Evolutionary conservation across 1,139 yeast genomes (phyloP).

Genomic region (Sugiyamaella grinbergsii): DNA sequence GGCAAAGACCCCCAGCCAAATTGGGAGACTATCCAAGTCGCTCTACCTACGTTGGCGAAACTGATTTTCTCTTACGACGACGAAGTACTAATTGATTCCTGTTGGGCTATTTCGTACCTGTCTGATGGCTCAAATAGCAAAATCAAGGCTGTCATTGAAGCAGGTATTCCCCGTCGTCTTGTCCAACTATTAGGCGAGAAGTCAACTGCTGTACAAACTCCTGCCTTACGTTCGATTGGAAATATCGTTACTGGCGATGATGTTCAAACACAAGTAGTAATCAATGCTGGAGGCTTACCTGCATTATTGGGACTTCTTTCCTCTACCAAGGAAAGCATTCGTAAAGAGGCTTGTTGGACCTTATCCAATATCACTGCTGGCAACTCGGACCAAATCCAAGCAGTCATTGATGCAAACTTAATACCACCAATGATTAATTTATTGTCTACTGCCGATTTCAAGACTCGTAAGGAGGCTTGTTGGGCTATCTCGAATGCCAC

Average conservation of each 20-base stretch:
- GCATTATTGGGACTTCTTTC: constrained; percentile 79
- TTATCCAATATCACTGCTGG: constrained; percentile 98
- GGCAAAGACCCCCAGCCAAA: constrained; percentile 97
- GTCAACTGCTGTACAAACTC: constrained; percentile 88
- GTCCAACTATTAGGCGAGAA: constrained; percentile 87
- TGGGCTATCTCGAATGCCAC: constrained; percentile 99
- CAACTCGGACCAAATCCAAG: constrained; percentile 91
- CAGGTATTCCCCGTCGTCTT: constrained; percentile 89
- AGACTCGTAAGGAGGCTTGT: constrained; percentile 97
- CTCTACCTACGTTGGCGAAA: constrained; percentile 90
- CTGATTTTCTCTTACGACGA: constrained; percentile 86
- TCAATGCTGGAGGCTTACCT: constrained; percentile 87
- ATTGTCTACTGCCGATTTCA: constrained; percentile 82
- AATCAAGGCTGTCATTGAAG: constrained; percentile 95
- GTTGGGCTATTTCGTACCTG: constrained; percentile 97
- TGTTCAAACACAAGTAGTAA: constrained; percentile 90
- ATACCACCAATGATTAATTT: constrained; percentile 90
- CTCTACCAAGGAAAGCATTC: constrained; percentile 86
- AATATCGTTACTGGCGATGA: constrained; percentile 98
- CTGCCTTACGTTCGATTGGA: constrained; percentile 96
- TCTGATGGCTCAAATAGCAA: constrained; percentile 92
- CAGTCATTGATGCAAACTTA: constrained; percentile 91
- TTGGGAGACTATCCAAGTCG: constrained; percentile 82
- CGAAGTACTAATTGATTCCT: constrained; percentile 93
- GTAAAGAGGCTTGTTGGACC: constrained; percentile 99